Percentiles rank a stretch among this genome's conserved stretches.
Evolutionary conservation across 1,139 yeast species (phyloP).

Genomic region (Kodamaea ohmeri): DNA sequence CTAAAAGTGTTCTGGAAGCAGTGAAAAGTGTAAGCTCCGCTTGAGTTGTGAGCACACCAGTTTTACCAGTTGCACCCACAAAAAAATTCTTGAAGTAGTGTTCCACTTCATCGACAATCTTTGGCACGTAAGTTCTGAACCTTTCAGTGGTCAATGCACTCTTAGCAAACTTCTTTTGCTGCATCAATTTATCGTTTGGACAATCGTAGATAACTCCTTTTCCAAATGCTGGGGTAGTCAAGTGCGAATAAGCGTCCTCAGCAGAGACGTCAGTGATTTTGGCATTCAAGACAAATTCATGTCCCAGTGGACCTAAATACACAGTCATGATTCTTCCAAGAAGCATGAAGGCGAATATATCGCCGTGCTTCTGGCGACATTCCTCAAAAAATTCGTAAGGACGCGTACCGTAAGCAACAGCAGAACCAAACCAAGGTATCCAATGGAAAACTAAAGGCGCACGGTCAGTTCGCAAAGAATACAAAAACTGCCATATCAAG

Average conservation of each 20-base stretch:
- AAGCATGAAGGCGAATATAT: conserved; percentile 82
- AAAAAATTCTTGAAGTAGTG: conserved; percentile 49
- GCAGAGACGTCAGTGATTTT: conserved; percentile 89
- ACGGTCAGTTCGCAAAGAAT: conserved; percentile 68
- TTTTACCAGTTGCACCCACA: conserved; percentile 44
- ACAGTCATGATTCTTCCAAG: conserved; percentile 94
- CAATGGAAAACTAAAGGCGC: conserved; percentile 91
- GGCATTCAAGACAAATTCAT: conserved; percentile 91
- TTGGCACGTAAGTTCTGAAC: conserved; percentile 80
- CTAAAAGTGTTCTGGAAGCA: conserved; percentile 86
- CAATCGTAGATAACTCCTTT: conserved; percentile 96
- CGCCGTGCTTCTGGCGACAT: conserved; percentile 82
- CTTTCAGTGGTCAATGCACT: conserved; percentile 82
- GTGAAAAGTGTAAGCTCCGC: conserved; percentile 95
- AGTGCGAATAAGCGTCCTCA: conserved; percentile 89
- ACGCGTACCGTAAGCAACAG: conserved; percentile 81
- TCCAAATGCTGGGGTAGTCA: conserved; percentile 97
- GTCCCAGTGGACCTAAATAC: conserved; percentile 94
- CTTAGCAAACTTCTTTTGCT: conserved; percentile 95
- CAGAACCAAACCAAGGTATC: conserved; percentile 95
- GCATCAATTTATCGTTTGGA: conserved; percentile 90
- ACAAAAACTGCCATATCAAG: conserved; percentile 64
- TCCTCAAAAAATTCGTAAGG: conserved; percentile 85
- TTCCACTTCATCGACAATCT: conserved; percentile 72
- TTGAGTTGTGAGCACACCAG: conserved; percentile 76